Evolutionary conservation across 2,329 filamentous ascomycete genomes (phyloP).

Genomic region (Alternaria tenuissima): DNA sequence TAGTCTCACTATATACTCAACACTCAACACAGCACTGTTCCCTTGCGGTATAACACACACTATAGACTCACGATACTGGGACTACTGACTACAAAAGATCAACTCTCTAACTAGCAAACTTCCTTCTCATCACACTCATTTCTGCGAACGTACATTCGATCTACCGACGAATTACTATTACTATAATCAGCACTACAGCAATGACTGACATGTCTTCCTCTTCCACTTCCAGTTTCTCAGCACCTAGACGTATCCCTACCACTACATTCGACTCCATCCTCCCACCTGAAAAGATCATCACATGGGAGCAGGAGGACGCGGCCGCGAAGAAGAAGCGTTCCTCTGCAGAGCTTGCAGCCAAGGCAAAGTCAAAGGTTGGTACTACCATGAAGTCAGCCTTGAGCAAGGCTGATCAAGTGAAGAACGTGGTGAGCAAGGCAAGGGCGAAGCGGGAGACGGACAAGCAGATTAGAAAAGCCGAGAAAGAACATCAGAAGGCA

Average conservation of each 20-base stretch:
- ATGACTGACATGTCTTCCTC: neutral
- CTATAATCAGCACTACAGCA: neutral
- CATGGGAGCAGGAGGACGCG: neutral
- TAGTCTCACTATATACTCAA: neutral
- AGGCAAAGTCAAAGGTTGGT: neutral
- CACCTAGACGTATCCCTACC: neutral
- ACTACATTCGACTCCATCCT: neutral
- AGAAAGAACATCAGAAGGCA: neutral
- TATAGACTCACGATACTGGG: neutral
- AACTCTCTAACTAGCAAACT: neutral
- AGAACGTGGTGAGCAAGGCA: neutral
- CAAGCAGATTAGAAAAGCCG: neutral
- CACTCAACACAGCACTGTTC: neutral
- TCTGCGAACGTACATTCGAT: neutral
- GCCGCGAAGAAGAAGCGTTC: neutral
- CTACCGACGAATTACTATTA: neutral
- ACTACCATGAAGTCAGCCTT: neutral
- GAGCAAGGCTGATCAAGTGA: neutral
- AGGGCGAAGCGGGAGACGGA: neutral
- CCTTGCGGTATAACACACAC: neutral
- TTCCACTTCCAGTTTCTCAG: fast-evolving
- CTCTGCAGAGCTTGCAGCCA: neutral
- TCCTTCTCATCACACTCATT: neutral
- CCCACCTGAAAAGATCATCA: neutral
- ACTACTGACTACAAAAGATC: neutral